A percentile compares a stretch with the other conserved stretches of the same genome.
Conservation (phyloP, 2,329 filamentous ascomycete species). For the Phialemonium atrogriseum region DNA sequence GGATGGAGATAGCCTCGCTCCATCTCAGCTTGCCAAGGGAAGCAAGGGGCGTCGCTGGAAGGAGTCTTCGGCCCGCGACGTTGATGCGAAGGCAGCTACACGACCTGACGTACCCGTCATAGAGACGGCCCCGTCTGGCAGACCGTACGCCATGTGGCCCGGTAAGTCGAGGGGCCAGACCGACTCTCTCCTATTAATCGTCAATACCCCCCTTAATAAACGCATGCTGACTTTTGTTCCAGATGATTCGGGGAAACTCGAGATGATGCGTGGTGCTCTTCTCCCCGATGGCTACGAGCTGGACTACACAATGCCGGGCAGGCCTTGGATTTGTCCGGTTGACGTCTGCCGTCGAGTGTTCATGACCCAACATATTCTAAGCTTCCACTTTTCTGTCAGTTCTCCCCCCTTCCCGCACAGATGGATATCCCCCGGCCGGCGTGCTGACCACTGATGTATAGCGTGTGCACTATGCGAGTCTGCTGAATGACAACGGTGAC, state of each 20-base stretch:
- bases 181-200: background rate
- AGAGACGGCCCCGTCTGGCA: slow-evolving; percentile 6
- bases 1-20: too few relatives aligned
- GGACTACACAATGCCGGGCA: slow-evolving; percentile 8
- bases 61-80: background rate
- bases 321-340: slow-evolving; percentile 16
- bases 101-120: background rate
- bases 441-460: background rate
- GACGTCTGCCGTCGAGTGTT: slow-evolving; percentile 11
- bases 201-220: slow-evolving; percentile 3
- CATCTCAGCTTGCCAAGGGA: background rate
- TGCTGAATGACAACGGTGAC: slow-evolving; percentile 14
- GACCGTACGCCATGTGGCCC: slow-evolving; percentile 13
- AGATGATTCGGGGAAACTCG: slow-evolving; percentile 8
- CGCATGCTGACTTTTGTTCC: too few relatives aligned
- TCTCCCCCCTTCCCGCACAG: too few relatives aligned
- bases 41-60: background rate
- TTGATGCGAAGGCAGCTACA: background rate
- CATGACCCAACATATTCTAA: slow-evolving; percentile 7
- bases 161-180: too few relatives aligned
- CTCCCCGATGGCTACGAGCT: slow-evolving; percentile 15
- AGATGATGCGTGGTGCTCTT: slow-evolving; percentile 8
- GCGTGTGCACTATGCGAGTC: slow-evolving; percentile 10
- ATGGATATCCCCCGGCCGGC: too few relatives aligned
- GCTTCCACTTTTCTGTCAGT: slow-evolving; percentile 13